Percentiles rank a stretch among this genome's conserved stretches.
phyloP scores from a whole-genome alignment of 2,329 filamentous ascomycete species.

The Bimuria novae-zelandiae region DNA sequence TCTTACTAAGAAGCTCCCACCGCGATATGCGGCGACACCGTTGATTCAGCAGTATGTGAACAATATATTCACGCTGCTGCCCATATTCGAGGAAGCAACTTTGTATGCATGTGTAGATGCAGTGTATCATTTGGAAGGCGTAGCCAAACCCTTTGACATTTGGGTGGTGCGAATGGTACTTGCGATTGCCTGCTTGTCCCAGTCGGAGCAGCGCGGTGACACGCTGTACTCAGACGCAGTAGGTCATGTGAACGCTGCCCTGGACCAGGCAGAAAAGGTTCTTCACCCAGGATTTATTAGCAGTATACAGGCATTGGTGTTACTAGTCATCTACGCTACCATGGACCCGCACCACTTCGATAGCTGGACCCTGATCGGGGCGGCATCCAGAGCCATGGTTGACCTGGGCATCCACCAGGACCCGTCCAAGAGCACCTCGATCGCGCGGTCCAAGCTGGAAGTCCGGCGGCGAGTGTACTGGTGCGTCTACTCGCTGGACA shows the following conservation, averaged over 20 bases:
- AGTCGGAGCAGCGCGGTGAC: slow-evolving; percentile 69
- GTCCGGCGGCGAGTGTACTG: slow-evolving; percentile 84
- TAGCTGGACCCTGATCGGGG: slow-evolving; percentile 90
- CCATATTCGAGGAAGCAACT: slow-evolving; percentile 79
- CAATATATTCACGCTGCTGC: slow-evolving; percentile 79
- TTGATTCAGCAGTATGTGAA: slow-evolving; percentile 84
- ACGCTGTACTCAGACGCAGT: slow-evolving; percentile 66
- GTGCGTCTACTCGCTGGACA: slow-evolving; percentile 86
- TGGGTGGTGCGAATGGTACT: slow-evolving; percentile 91
- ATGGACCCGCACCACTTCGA: slow-evolving; percentile 90
- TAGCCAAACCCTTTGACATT: slow-evolving; percentile 70
- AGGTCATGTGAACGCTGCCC: slow-evolving; percentile 66
- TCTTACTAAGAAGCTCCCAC: slow-evolving; percentile 66
- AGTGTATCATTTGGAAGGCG: slow-evolving; percentile 73
- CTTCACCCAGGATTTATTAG: slow-evolving; percentile 81
- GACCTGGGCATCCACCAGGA: slow-evolving; percentile 95
- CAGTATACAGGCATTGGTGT: slow-evolving; percentile 84
- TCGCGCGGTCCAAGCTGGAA: slow-evolving; percentile 73
- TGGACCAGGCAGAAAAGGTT: slow-evolving; percentile 79
- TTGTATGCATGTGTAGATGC: slow-evolving; percentile 80
- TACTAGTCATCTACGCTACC: slow-evolving; percentile 88
- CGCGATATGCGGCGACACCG: slow-evolving; percentile 68
- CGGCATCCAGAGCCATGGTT: slow-evolving; percentile 82
- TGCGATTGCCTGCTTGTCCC: slow-evolving; percentile 76
- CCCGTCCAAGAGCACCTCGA: slow-evolving; percentile 70